These are phyloP conservation scores for Pelargonium myrrhifolium DNA, from an alignment of 441 rosid genomes.

Conservation along the genomic window DNA sequence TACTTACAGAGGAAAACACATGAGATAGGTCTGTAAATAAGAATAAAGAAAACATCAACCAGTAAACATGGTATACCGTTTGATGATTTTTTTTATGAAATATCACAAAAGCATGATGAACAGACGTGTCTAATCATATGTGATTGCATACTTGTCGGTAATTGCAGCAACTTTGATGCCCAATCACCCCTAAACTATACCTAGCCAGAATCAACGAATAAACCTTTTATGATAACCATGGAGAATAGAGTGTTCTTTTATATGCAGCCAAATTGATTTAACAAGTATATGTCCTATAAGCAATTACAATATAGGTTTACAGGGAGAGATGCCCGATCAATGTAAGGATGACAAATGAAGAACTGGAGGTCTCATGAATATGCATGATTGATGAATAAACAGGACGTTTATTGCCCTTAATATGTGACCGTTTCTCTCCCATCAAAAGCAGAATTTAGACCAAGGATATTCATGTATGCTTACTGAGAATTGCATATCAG, in stretches of 20 bases:
- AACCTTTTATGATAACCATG: neutral
- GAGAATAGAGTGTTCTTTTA: neutral
- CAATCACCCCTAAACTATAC: no score
- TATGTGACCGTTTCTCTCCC: no score
- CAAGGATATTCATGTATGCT: no score
- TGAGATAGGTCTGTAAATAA: slow-evolving; percentile 57
- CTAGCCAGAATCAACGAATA: neutral
- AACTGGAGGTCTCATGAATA: no score
- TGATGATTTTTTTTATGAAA: neutral
- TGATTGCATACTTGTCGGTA: neutral
- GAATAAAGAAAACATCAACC: neutral
- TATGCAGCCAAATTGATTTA: neutral
- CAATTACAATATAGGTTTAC: neutral
- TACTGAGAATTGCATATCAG: no score
- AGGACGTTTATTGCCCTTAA: no score
- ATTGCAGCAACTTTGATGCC: neutral
- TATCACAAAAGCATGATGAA: neutral
- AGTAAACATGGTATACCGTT: neutral
- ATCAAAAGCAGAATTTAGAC: no score
- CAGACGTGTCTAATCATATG: neutral
- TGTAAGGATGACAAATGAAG: no score
- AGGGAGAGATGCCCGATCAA: no score
- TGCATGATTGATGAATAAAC: no score
- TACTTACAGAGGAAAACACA: slow-evolving; percentile 56
- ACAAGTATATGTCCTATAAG: neutral